These are phyloP conservation scores for Colletotrichum simmondsii DNA, from an alignment of 2,329 filamentous ascomycete genomes.

Conservation along the genomic window DNA sequence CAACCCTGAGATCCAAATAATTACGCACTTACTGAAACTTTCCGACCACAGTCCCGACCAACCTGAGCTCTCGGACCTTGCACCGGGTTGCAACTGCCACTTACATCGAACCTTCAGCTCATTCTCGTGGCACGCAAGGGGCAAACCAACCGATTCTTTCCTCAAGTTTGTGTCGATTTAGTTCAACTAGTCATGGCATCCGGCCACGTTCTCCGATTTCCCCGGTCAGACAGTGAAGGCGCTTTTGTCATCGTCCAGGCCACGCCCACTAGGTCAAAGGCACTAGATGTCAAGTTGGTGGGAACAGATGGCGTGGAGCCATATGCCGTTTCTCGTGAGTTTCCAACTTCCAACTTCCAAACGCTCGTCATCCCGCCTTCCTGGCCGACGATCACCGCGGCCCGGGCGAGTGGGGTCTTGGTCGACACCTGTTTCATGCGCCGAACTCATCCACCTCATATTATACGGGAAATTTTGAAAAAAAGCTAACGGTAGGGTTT, in stretches of 20 bases:
- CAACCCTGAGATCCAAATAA: constrained; percentile 1
- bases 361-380: constrained; percentile 28
- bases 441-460: constrained; percentile 19
- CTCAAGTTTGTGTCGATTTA: not conserved
- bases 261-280: constrained; percentile 56
- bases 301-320: constrained; percentile 75
- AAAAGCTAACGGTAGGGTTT: constrained; percentile 18
- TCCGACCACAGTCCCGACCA: not conserved
- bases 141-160: constrained; percentile 5
- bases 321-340: constrained; percentile 69
- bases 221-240: constrained; percentile 62
- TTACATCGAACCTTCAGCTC: not conserved
- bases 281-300: constrained; percentile 73
- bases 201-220: constrained; percentile 64
- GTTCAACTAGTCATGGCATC: constrained; percentile 20
- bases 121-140: constrained; percentile 13
- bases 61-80: not conserved
- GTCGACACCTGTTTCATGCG: constrained; percentile 36
- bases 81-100: not conserved
- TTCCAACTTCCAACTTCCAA: constrained; percentile 8
- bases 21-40: not conserved
- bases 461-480: not conserved
- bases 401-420: constrained; percentile 29
- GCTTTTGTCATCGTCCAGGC: constrained; percentile 72
- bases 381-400: constrained; percentile 31